These are phyloP conservation scores for Alternaria sp. DNA, from an alignment of 2,329 filamentous ascomycete species.

Conservation along the genomic window DNA sequence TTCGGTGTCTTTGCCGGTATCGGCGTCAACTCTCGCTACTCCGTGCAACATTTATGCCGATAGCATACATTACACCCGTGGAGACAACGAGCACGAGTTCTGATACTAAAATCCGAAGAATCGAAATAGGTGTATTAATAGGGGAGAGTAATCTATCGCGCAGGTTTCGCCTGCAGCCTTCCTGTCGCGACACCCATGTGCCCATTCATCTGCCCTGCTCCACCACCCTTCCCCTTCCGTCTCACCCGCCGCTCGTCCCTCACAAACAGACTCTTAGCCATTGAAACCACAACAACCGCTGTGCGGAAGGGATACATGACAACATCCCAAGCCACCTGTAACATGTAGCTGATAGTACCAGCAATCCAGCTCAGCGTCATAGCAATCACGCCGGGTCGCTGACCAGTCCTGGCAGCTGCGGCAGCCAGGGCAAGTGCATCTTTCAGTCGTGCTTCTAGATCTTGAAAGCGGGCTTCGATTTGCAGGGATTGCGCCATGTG, in stretches of 20 bases:
- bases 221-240: constrained; percentile 31
- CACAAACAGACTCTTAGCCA: constrained; percentile 33
- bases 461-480: constrained; percentile 77
- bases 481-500: constrained; percentile 77
- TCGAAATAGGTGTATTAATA: not conserved
- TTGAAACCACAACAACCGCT: constrained; percentile 16
- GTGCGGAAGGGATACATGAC: constrained; percentile 44
- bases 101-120: not conserved
- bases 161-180: constrained; percentile 42
- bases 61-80: not conserved
- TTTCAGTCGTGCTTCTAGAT: constrained; percentile 74
- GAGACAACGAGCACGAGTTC: not conserved
- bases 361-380: constrained; percentile 41
- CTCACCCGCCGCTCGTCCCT: constrained; percentile 33
- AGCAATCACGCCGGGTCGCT: constrained; percentile 44
- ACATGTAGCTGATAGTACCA: constrained; percentile 24
- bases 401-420: constrained; percentile 62
- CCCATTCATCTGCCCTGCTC: constrained; percentile 26
- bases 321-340: constrained; percentile 41
- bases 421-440: constrained; percentile 85
- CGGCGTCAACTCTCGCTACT: not conserved
- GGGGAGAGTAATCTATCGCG: constrained; percentile 19
- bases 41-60: not conserved
- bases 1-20: not conserved
- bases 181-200: constrained; percentile 35